Evolutionary conservation across 169 alveolate species (phyloP).

Genomic region (Plasmodium reichenowi): DNA sequence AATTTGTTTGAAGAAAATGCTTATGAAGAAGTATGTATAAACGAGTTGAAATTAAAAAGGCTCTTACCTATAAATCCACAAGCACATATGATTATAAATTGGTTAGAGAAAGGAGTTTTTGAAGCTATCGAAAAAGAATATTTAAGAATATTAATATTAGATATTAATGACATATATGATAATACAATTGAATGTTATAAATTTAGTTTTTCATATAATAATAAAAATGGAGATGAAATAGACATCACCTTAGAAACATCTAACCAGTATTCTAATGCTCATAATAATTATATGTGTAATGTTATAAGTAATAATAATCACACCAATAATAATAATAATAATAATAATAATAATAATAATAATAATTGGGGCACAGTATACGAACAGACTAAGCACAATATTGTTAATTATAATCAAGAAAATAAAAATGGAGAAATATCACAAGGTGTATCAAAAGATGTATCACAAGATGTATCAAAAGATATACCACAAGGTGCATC

Average conservation of each 20-base stretch:
- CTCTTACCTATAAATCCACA: constrained; percentile 79
- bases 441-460: too few species aligned
- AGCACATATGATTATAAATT: constrained; percentile 82
- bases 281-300: background rate
- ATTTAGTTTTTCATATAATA: constrained; percentile 78
- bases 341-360: too few species aligned
- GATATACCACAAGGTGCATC: too few species aligned
- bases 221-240: constrained; percentile 58
- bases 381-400: too few species aligned
- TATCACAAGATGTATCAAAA: too few species aligned
- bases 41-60: constrained; percentile 79
- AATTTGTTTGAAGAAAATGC: constrained; percentile 83
- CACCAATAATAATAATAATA: too few species aligned
- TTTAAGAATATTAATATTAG: constrained; percentile 83
- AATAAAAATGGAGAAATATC: too few species aligned
- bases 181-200: constrained; percentile 85
- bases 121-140: constrained; percentile 88
- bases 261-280: background rate
- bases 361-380: too few species aligned
- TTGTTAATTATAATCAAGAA: too few species aligned
- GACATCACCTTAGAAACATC: constrained; percentile 63
- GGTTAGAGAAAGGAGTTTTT: constrained; percentile 90
- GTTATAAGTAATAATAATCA: too few species aligned
- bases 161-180: constrained; percentile 83
- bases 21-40: constrained; percentile 81